These are phyloP conservation scores for Puccinellia tenuiflora DNA, from an alignment of 176 grass and related monocot genomes.

Conservation along the genomic window DNA sequence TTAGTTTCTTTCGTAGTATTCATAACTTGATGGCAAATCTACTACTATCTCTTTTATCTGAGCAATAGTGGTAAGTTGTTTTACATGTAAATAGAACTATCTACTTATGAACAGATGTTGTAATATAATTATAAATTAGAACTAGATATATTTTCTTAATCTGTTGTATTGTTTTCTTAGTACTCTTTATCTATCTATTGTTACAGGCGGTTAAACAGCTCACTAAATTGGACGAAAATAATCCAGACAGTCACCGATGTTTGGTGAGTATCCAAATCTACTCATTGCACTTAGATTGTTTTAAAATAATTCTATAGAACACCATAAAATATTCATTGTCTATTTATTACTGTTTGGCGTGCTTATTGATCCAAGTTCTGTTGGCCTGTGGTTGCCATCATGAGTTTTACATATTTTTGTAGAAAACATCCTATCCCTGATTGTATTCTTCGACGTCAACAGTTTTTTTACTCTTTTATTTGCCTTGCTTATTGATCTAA, in stretches of 20 bases:
- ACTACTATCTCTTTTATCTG: neutral
- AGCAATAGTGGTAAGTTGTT: neutral
- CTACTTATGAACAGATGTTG: neutral
- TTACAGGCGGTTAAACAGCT: slow-evolving; percentile 93
- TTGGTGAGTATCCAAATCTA: slow-evolving; percentile 57
- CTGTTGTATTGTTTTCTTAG: neutral
- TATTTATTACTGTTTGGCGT: too few relatives aligned
- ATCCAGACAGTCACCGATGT: slow-evolving; percentile 80
- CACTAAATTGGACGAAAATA: slow-evolving; percentile 76
- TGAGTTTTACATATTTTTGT: neutral
- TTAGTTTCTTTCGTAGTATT: neutral
- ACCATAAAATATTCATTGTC: neutral
- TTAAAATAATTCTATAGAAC: neutral
- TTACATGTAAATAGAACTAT: neutral
- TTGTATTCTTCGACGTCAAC: neutral
- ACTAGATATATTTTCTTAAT: neutral
- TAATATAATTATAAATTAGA: neutral
- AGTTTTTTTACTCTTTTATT: neutral
- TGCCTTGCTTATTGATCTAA: neutral
- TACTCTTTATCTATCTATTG: slow-evolving; percentile 8
- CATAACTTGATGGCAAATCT: neutral
- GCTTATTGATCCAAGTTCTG: neutral
- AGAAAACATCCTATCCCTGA: neutral
- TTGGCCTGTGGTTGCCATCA: neutral
- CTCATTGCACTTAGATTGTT: neutral